phyloP scores from a whole-genome alignment of 108 stramenopile species.

The Pseudonitzschia multiseries region DNA sequence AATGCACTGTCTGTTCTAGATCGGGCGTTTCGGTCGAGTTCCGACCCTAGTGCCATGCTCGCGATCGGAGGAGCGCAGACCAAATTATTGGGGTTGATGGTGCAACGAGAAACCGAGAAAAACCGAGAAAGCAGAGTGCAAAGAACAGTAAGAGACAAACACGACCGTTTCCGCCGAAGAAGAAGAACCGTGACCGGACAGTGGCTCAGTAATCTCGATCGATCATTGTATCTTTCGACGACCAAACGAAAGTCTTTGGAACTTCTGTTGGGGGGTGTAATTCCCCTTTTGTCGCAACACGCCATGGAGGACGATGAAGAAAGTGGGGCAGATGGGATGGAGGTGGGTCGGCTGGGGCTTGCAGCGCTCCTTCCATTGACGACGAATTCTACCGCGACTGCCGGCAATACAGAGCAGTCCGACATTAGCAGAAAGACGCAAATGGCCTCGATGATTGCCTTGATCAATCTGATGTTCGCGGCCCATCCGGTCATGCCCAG shows the following conservation, averaged over 20 bases:
- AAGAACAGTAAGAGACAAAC: not conserved
- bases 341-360: conserved; percentile 61
- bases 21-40: not conserved
- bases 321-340: conserved; percentile 48
- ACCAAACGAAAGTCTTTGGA: conserved; percentile 15
- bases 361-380: conserved; percentile 57
- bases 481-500: conserved; percentile 63
- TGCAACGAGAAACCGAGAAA: not conserved
- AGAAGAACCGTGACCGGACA: conserved; percentile 11
- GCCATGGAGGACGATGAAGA: conserved; percentile 12
- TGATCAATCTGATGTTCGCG: conserved; percentile 57
- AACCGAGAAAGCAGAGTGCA: not conserved
- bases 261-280: conserved; percentile 49
- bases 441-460: conserved; percentile 34
- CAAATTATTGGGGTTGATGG: not conserved
- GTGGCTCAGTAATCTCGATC: not conserved
- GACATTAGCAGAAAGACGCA: conserved; percentile 24
- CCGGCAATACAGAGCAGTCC: not conserved
- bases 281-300: conserved; percentile 54
- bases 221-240: conserved; percentile 3
- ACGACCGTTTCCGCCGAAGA: not conserved
- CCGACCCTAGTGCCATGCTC: not conserved
- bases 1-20: conserved; percentile 7
- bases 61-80: conserved; percentile 9
- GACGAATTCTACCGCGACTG: not conserved